Percentiles rank a stretch among this genome's conserved stretches.
Evolutionary conservation across 2,329 filamentous ascomycete genomes (phyloP).

Genomic region (Coleophoma cylindrospora): DNA sequence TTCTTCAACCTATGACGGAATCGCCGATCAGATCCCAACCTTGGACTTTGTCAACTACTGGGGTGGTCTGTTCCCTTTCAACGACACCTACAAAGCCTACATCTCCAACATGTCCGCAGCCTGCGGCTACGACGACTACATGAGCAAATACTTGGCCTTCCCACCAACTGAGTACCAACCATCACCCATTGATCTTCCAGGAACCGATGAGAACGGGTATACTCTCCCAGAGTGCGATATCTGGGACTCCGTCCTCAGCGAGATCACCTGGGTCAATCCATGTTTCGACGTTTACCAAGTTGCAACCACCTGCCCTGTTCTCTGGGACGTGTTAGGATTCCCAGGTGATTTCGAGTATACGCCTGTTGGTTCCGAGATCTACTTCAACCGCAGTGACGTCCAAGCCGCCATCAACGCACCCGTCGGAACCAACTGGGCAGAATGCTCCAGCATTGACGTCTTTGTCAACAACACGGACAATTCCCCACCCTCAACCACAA

Average conservation of each 20-base stretch:
- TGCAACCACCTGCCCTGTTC: conserved; percentile 63
- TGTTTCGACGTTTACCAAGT: conserved; percentile 79
- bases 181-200: conserved; percentile 45
- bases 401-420: conserved; percentile 59
- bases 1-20: conserved; percentile 45
- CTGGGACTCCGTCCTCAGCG: conserved; percentile 49
- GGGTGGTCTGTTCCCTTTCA: conserved; percentile 56
- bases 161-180: conserved; percentile 54
- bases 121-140: conserved; percentile 60
- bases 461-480: conserved; percentile 44
- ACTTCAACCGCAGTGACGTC: conserved; percentile 58
- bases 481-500: conserved; percentile 48
- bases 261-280: conserved; percentile 57
- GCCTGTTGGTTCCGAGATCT: conserved; percentile 55
- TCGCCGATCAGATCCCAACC: conserved; percentile 41
- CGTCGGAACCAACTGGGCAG: conserved; percentile 58
- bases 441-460: conserved; percentile 44
- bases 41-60: conserved; percentile 58
- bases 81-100: conserved; percentile 48
- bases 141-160: conserved; percentile 59
- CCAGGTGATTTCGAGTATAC: conserved; percentile 60
- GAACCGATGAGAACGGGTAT: conserved; percentile 30
- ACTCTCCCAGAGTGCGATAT: conserved; percentile 48
- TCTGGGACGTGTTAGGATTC: conserved; percentile 66
- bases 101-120: conserved; percentile 45